Evolutionary conservation across 495 filamentous ascomycete genomes (phyloP).

Genomic region (Penicillium crystallinum): DNA sequence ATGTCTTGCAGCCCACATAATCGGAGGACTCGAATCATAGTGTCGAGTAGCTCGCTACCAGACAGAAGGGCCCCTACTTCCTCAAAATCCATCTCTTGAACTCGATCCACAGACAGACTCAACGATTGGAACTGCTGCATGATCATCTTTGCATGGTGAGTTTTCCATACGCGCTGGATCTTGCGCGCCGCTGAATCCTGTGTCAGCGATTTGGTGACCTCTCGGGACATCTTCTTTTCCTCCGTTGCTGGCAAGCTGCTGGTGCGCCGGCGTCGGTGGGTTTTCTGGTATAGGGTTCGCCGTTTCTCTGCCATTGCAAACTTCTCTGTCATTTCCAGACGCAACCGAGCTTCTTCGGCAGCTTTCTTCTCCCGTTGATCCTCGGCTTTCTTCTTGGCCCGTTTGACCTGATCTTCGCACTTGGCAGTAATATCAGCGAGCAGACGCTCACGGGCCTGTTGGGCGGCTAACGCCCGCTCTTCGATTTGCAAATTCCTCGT

Average conservation of each 20-base stretch:
- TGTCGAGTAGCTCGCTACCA: slow-evolving; percentile 62
- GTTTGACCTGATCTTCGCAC: slow-evolving; percentile 91
- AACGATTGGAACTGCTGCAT: slow-evolving; percentile 64
- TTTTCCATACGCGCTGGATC: slow-evolving; percentile 77
- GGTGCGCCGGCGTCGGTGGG: slow-evolving; percentile 58
- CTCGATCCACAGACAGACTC: slow-evolving; percentile 66
- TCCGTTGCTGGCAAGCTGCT: slow-evolving; percentile 54
- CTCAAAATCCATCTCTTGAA: slow-evolving; percentile 75
- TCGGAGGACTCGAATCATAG: slow-evolving; percentile 66
- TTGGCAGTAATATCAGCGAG: slow-evolving; percentile 88
- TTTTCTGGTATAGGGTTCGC: slow-evolving; percentile 49
- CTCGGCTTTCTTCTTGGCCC: slow-evolving; percentile 89
- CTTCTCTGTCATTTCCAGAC: slow-evolving; percentile 79
- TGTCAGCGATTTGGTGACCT: slow-evolving; percentile 43
- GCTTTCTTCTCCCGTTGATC: slow-evolving; percentile 87
- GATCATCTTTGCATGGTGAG: slow-evolving; percentile 50
- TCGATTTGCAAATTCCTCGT: slow-evolving; percentile 62
- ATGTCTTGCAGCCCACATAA: slow-evolving; percentile 73
- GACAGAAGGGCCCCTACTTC: slow-evolving; percentile 72
- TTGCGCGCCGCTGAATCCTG: slow-evolving; percentile 62
- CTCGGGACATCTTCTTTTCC: slow-evolving; percentile 48
- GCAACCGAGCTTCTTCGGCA: slow-evolving; percentile 70
- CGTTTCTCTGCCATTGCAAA: slow-evolving; percentile 83
- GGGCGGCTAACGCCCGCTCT: slow-evolving; percentile 82
- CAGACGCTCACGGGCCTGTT: slow-evolving; percentile 84